Evolutionary conservation across 192 early-diverging fungal species (phyloP), one percentile per base, ranked within the genome.

Genomic region (Linnemannia exigua): DNA sequence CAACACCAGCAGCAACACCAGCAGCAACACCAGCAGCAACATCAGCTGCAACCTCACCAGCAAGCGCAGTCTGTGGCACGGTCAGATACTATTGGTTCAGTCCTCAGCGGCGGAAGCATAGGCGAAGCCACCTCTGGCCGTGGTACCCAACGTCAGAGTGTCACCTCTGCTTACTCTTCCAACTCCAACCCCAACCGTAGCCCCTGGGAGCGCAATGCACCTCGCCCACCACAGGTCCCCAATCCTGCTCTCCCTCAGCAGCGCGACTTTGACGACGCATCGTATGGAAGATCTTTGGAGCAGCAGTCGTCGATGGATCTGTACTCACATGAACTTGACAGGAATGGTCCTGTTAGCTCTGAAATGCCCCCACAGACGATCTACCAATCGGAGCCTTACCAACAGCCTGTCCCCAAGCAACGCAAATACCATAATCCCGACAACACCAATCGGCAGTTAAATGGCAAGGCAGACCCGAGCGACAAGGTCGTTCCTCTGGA

Each of bases 401-500:
- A 83, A 41, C 72, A 79, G 51, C 77, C 76, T 28, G 38, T 47
- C 17, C 76, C 76, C 16, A 83, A 84, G 50, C 78, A 68, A 25
- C 84, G 84, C 70, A 75, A 72, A 41, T 79, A 67, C 52, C 79
- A 82, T n/a, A 72, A 82, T 28, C 79, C 75, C 12, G 79, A 79
- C 50, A 76, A 37, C 28, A 74, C 72, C 16, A 80, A 81, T 19
- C 80, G 81, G 28, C 81, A 76, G 2, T 52, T 67, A 37, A 79
- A 80, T 54, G 77, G 79, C 46, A 77, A 84, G 37, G 84, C 80
- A 7, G 66, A 79, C 37, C 80, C 84, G 2, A 70, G 54, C 46
- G 78, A 79, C 46, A 79, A 89, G 48, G 71, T 87, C 41, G 84
- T 87, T 5, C 70, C 80, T 7, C 67, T 89, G 52, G 80, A 77